Evolutionary conservation across 2,329 filamentous ascomycete genomes (phyloP).

Genomic region (Tolypocladium guangdongense): DNA sequence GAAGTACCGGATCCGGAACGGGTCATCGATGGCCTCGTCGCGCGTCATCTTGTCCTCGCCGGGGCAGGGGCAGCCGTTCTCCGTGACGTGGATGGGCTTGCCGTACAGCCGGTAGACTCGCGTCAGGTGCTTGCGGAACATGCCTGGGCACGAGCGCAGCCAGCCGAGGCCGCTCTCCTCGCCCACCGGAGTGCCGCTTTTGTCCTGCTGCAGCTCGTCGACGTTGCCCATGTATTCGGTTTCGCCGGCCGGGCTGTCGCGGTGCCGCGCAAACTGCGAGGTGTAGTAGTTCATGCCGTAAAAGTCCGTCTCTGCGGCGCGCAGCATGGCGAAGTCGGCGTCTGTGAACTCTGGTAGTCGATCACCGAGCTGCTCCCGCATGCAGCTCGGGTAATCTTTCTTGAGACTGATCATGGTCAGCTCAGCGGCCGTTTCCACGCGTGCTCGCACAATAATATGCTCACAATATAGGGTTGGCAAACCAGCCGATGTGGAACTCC

Average conservation of each 20-base stretch:
- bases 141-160: constrained; percentile 64
- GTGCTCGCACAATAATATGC: background rate
- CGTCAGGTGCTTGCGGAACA: constrained; percentile 66
- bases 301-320: constrained; percentile 72
- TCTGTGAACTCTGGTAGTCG: constrained; percentile 64
- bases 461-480: constrained; percentile 27
- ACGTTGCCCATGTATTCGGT: constrained; percentile 69
- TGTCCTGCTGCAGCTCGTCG: constrained; percentile 60
- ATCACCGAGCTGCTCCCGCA: constrained; percentile 70
- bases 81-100: constrained; percentile 75
- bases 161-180: constrained; percentile 74
- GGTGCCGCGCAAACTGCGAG: constrained; percentile 74
- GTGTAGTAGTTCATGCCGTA: constrained; percentile 95
- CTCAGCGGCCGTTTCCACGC: background rate
- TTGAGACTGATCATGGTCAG: constrained; percentile 7
- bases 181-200: constrained; percentile 63
- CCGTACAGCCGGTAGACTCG: constrained; percentile 72
- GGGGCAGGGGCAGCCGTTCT: constrained; percentile 78
- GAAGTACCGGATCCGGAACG: constrained; percentile 75
- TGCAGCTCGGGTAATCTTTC: constrained; percentile 65
- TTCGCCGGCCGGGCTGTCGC: constrained; percentile 44
- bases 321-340: constrained; percentile 60
- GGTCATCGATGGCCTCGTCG: constrained; percentile 65
- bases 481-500: constrained; percentile 28
- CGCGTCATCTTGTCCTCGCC: constrained; percentile 66